Conservation (phyloP, 2,329 filamentous ascomycete genomes). For the Exophiala sp. region DNA sequence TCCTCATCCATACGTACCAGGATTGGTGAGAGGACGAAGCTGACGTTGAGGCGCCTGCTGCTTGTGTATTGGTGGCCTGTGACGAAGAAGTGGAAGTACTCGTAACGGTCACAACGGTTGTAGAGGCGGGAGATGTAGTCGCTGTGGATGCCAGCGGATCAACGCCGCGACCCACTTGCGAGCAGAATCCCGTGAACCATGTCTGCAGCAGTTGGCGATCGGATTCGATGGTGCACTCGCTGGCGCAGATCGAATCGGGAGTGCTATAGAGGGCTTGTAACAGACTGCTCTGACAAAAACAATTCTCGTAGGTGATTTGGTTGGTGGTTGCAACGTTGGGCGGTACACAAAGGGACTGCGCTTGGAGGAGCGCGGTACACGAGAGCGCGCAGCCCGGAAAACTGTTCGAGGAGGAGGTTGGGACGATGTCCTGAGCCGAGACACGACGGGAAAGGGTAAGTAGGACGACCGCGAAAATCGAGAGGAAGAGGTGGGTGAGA, state of each 20-base stretch:
- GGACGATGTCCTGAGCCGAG: constrained; percentile 33
- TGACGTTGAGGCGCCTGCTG: constrained; percentile 9
- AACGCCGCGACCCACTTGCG: constrained; percentile 39
- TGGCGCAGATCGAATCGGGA: constrained; percentile 57
- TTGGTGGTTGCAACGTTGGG: constrained; percentile 47
- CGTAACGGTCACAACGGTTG: constrained; percentile 23
- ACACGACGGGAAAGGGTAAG: constrained; percentile 26
- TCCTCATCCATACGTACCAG: constrained; percentile 17
- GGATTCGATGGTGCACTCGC: constrained; percentile 48
- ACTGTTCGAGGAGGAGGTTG: constrained; percentile 36
- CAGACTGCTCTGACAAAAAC: constrained; percentile 64
- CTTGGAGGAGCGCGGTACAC: constrained; percentile 61
- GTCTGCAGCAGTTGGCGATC: constrained; percentile 55
- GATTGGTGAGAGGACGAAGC: constrained; percentile 12
- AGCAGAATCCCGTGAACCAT: constrained; percentile 68
- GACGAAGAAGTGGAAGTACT: constrained; percentile 26
- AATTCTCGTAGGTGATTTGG: constrained; percentile 54
- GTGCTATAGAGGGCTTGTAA: constrained; percentile 55
- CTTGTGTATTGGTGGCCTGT: constrained; percentile 26
- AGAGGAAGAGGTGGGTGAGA: constrained; percentile 5
- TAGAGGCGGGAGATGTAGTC: constrained; percentile 27
- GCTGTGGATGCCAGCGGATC: constrained; percentile 32
- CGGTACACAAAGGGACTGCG: constrained; percentile 65
- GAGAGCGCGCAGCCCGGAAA: constrained; percentile 58
- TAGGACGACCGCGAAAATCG: constrained; percentile 27